Conservation (phyloP, 176 grass and related monocot genomes). For the Juncus effusus region DNA sequence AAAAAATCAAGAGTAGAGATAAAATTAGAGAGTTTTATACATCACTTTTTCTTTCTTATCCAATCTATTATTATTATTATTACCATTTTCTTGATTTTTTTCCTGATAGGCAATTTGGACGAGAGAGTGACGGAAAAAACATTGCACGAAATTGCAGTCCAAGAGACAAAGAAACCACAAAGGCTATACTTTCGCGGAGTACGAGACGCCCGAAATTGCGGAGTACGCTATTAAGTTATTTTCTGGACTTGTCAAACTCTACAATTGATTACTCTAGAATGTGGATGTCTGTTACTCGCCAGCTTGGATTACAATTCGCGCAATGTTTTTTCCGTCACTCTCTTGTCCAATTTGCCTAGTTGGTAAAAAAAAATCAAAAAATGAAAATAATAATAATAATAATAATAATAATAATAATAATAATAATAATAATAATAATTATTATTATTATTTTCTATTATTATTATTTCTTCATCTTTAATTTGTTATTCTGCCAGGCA, state of each 20-base stretch:
- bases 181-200: conserved; percentile 95
- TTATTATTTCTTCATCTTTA: too few relatives aligned
- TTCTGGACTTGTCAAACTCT: conserved; percentile 81
- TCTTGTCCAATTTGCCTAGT: conserved; percentile 99
- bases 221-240: conserved; percentile 97
- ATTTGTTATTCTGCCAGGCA: conserved; percentile 29
- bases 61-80: too few relatives aligned
- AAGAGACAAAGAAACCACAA: conserved; percentile 85
- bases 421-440: neutral
- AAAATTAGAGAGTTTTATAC: too few relatives aligned
- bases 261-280: conserved; percentile 88
- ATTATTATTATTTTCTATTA: neutral
- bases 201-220: conserved; percentile 87
- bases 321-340: conserved; percentile 66
- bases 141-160: conserved; percentile 93
- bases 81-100: neutral
- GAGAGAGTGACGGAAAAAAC: conserved; percentile 80
- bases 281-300: conserved; percentile 85
- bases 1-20: too few relatives aligned
- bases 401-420: neutral
- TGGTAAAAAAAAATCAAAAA: conserved; percentile 6
- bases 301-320: conserved; percentile 99
- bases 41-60: too few relatives aligned
- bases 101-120: conserved; percentile 93
- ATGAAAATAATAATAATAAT: too few relatives aligned